Evolutionary conservation across 768 basidiomycete species (phyloP), one percentile per base, ranked within the genome.

Genomic region (Phanerochaete carnosa): DNA sequence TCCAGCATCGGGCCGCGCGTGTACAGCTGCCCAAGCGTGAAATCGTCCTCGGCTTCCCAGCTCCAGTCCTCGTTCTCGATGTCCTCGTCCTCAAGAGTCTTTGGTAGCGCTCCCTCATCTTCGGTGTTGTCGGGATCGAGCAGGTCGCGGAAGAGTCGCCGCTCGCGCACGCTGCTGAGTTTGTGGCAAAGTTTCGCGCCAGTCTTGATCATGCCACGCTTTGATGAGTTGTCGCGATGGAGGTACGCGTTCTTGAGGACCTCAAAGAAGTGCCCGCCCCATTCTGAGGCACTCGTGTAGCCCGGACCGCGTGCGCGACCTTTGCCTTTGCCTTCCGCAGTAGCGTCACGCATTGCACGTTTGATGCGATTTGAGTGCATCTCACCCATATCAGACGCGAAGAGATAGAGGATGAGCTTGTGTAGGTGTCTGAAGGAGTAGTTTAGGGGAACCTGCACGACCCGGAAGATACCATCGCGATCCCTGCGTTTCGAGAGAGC

Each of bases 31-130:
- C 69, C 77, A 15, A 90, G 69, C 0, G 81, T 81, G 51, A 82
- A 79, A 62, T 89, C 88, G 66, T 88, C 86, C 67, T 90, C 89
- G 2, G 84, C 81, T 54, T 84, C 81, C 89, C 88, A 90, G 45
- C 76, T 79, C 83, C 87, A 89, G 0, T 79, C 75, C 37, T 74
- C 76, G 1, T 74, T 74, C 6, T 67, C 52, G 51, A 54, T 30
- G 58, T 58, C 28, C 50, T 61, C 26, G 45, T 62, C 46, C 39
- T 62, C 35, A 47, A 57, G 61, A 43, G 53, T 29, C 37, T 58
- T 55, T 0, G 63, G 56, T 12, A 50, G 37, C 3, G 28, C 25
- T 2, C 30, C 37, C 11, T 43, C 39, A 15, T 12, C 33, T 3
- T 46, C 35, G n/a, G 43, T 19, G 12, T 29, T 53, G 28, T 28